A percentile compares a stretch with the other conserved stretches of the same genome.
Conservation (phyloP, 2,329 filamentous ascomycete genomes). For the Colletotrichum acutatum region DNA sequence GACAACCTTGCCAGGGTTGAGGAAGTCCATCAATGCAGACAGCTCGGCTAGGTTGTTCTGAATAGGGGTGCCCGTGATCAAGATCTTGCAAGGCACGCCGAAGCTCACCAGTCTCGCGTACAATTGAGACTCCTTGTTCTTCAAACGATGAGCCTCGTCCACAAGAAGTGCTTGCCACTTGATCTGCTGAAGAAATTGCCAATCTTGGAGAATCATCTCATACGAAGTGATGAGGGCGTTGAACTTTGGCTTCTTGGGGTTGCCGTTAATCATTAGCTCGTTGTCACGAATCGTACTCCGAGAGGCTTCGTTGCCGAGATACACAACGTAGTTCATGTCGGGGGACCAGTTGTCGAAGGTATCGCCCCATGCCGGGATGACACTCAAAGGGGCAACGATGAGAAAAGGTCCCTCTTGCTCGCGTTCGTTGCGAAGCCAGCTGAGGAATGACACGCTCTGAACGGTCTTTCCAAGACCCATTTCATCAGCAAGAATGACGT, state of each 20-base stretch:
- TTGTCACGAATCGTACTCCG: conserved; percentile 90
- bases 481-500: conserved; percentile 97
- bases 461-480: conserved; percentile 99
- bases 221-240: conserved; percentile 98
- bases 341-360: conserved; percentile 98
- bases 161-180: conserved; percentile 98
- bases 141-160: conserved; percentile 95
- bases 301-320: conserved; percentile 88
- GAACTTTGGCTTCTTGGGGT: conserved; percentile 91
- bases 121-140: conserved; percentile 94
- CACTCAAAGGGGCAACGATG: conserved; percentile 96
- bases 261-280: conserved; percentile 87
- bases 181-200: conserved; percentile 84
- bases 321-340: conserved; percentile 96
- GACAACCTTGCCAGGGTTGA: conserved; percentile 92
- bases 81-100: conserved; percentile 85
- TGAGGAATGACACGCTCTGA: conserved; percentile 96
- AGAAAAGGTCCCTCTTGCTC: conserved; percentile 94
- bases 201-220: conserved; percentile 92
- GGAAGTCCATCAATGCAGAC: conserved; percentile 91
- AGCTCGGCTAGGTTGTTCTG: conserved; percentile 97
- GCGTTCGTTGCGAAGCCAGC: conserved; percentile 92
- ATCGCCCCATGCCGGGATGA: conserved; percentile 97
- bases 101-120: conserved; percentile 89
- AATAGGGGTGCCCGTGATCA: conserved; percentile 97